Evolutionary conservation across 2,329 filamentous ascomycete genomes (phyloP).

Genomic region (Magnaporthiopsis poae): DNA sequence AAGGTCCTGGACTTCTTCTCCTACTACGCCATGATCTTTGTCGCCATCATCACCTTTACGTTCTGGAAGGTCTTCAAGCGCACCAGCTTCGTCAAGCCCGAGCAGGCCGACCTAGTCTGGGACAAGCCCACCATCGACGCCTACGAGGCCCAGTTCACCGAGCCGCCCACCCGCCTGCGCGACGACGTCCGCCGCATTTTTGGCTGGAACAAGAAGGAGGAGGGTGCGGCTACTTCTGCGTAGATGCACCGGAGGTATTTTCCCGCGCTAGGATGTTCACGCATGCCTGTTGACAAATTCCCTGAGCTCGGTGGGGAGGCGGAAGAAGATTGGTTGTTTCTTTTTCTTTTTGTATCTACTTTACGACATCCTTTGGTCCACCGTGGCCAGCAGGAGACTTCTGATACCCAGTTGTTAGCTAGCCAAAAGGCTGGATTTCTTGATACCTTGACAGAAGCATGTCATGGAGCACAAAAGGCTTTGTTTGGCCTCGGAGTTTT

Average conservation of each 20-base stretch:
- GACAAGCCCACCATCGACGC: conserved; percentile 19
- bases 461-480: not conserved
- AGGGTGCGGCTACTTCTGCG: not conserved
- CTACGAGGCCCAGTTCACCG: conserved; percentile 24
- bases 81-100: conserved; percentile 11
- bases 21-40: conserved; percentile 48
- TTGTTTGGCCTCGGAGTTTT: not conserved
- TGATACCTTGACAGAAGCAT: not conserved
- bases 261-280: no score
- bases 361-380: not conserved
- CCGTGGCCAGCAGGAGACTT: not conserved
- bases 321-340: no score
- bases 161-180: conserved; percentile 1
- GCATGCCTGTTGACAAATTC: no score
- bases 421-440: not conserved
- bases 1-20: conserved; percentile 35
- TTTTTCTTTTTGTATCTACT: not conserved
- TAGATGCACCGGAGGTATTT: not conserved
- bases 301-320: no score
- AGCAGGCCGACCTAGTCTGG: conserved; percentile 19
- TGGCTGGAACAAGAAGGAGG: not conserved
- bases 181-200: not conserved
- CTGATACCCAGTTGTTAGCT: not conserved
- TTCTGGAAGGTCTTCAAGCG: conserved; percentile 54
- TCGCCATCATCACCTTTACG: conserved; percentile 43